These are phyloP conservation scores for Trichoderma sp. DNA, from an alignment of 2,329 filamentous ascomycete species.

Conservation along the genomic window DNA sequence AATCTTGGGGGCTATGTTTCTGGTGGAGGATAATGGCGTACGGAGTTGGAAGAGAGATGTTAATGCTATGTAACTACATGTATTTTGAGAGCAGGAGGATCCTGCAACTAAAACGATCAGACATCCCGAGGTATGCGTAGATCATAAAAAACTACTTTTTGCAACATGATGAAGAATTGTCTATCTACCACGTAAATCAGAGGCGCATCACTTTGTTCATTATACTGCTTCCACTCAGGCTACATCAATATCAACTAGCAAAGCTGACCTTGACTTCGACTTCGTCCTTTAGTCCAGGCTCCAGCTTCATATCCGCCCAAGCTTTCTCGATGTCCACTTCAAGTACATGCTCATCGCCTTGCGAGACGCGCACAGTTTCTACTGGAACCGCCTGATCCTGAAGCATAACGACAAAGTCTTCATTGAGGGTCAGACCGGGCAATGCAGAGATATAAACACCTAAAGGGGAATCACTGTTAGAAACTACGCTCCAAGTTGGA, in stretches of 20 bases:
- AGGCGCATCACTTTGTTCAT: neutral
- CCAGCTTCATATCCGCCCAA: constrained; percentile 71
- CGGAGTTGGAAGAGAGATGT: constrained; percentile 34
- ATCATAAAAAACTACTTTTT: constrained; percentile 2
- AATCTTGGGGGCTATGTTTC: neutral
- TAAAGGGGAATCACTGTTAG: constrained; percentile 5
- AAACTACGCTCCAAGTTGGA: neutral
- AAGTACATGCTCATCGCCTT: constrained; percentile 57
- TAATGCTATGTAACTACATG: constrained; percentile 23
- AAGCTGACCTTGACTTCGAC: constrained; percentile 65
- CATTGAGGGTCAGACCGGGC: constrained; percentile 55
- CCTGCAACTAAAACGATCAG: neutral
- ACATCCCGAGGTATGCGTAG: constrained; percentile 3
- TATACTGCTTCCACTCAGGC: neutral
- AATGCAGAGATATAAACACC: constrained; percentile 77
- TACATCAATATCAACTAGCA: constrained; percentile 31
- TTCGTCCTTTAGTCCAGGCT: constrained; percentile 77
- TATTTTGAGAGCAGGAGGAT: constrained; percentile 2
- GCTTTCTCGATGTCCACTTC: constrained; percentile 75
- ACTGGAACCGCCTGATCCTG: constrained; percentile 67
- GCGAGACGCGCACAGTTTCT: constrained; percentile 60
- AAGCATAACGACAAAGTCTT: constrained; percentile 72
- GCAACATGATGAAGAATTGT: neutral
- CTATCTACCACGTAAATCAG: neutral
- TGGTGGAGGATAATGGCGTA: constrained; percentile 32